Base-by-base conservation (phyloP, 768 basidiomycete species). In the Ephemerocybe angulata region DNA sequence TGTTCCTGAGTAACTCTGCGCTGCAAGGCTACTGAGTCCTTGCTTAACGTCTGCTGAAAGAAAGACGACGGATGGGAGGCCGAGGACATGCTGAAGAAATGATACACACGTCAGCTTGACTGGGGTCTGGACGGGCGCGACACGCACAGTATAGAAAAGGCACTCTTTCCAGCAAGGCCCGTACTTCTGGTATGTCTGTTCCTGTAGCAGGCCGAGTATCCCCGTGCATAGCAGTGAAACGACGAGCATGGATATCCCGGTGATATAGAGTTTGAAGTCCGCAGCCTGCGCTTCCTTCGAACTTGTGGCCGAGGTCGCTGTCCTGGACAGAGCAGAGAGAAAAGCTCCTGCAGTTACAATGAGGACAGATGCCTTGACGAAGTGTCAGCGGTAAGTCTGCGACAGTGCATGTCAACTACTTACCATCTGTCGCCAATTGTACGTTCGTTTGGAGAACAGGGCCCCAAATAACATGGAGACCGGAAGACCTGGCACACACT, bases 121-220 rank as follows among this genome's bases (percentile, higher is more conserved):
- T 30, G 24, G 35, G 25, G 19, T 28, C 35, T 31, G 22, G 30
- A 15, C 17, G 43, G 19, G 22, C 44, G 29, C 1, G 30, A 24
- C 10, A 29, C 61, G 54, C 64, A 92, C 90, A 29, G 86, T 88
- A 66, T 93, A 94, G 64, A 94, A 93, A 2, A 93, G 76, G 3
- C 85, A 86, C 68, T 93, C 92, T 61, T 79, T 82, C 92, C 92
- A 94, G 59, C 79, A 83, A 0, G 86, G 85, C 0, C 90, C 90
- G 60, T 90, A 90, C 41, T 70, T 76, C 52, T 68, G 75, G 66
- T 88, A 94, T 7, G 89, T 91, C 52, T 74, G 74, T 65, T 93
- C 90, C 75, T 93, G 90, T 33, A 89, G 71, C 24, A 88, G 64
- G 1, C 92, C 92, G 40, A 90, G 76, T 4, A 82, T 67, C 0